Conservation (phyloP, 805 yeast genomes). For the Wickerhamomyces chaumierensis region DNA sequence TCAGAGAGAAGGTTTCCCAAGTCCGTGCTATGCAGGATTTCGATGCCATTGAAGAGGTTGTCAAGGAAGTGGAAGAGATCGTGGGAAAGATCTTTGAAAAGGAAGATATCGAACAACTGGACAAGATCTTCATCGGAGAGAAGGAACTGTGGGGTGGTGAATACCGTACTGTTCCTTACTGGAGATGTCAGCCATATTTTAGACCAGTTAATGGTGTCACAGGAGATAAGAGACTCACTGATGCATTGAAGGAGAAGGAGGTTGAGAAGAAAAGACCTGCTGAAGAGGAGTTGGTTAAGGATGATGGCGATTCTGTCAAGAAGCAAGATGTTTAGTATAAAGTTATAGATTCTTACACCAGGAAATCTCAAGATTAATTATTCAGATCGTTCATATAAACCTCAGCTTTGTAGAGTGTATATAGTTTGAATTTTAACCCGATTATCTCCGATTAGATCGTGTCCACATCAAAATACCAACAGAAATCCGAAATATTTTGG, state of each 20-base stretch:
- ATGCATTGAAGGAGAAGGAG: constrained; percentile 13
- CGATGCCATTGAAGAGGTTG: constrained; percentile 43
- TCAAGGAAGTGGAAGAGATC: constrained; percentile 51
- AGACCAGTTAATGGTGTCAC: constrained; percentile 76
- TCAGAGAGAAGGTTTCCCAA: constrained; percentile 62
- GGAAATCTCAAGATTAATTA: no score
- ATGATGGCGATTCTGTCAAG: constrained; percentile 8
- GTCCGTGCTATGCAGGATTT: constrained; percentile 30
- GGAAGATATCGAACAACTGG: constrained; percentile 42
- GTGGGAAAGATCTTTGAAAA: constrained; percentile 47
- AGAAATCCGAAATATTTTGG: no score
- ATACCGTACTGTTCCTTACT: constrained; percentile 76
- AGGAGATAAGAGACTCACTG: constrained; percentile 30
- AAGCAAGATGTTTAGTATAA: constrained; percentile 3
- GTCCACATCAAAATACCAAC: no score
- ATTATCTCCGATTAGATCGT: no score
- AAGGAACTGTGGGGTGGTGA: constrained; percentile 65
- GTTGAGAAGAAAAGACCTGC: constrained; percentile 15
- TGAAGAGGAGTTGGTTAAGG: constrained; percentile 12
- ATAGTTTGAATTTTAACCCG: no score
- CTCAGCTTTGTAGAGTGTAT: no score
- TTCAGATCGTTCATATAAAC: no score
- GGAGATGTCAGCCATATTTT: constrained; percentile 96
- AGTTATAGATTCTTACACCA: no score
- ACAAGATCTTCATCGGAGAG: constrained; percentile 43